Evolutionary conservation across 106 monocot genomes (phyloP).

Genomic region (Phalaenopsis aphrodite): DNA sequence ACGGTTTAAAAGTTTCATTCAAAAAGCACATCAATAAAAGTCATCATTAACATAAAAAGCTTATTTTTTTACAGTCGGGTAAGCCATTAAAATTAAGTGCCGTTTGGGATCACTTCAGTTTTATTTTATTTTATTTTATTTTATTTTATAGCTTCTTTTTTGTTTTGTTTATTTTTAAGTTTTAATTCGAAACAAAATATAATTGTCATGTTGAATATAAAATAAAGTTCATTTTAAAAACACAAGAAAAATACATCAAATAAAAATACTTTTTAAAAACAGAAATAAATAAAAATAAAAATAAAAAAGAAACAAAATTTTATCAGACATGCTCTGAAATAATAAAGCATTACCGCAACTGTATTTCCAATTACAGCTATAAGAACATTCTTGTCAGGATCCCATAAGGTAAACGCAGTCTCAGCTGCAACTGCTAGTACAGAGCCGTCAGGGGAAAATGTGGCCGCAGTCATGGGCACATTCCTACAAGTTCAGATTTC

Average conservation of each 20-base stretch:
- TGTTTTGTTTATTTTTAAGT: no score
- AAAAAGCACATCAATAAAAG: not conserved
- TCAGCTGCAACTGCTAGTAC: conserved; percentile 89
- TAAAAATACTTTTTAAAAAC: no score
- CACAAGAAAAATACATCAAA: no score
- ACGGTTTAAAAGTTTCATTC: not conserved
- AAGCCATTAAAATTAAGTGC: not conserved
- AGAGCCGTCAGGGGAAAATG: conserved; percentile 92
- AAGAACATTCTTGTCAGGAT: conserved; percentile 73
- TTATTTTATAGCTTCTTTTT: no score
- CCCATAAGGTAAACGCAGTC: conserved; percentile 75
- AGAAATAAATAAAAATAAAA: no score
- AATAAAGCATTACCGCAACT: conserved; percentile 36
- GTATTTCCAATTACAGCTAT: conserved; percentile 75
- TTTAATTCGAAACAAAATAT: no score
- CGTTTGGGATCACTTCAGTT: no score
- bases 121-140: no score
- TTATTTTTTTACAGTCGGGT: not conserved
- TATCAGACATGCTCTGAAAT: not conserved
- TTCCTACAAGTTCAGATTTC: conserved; percentile 43
- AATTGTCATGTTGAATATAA: no score
- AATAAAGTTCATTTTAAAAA: no score
- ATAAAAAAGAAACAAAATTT: no score
- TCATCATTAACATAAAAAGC: not conserved
- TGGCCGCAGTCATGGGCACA: conserved; percentile 81